phyloP scores from a whole-genome alignment of 768 basidiomycete genomes.

The Mycena rosella region DNA sequence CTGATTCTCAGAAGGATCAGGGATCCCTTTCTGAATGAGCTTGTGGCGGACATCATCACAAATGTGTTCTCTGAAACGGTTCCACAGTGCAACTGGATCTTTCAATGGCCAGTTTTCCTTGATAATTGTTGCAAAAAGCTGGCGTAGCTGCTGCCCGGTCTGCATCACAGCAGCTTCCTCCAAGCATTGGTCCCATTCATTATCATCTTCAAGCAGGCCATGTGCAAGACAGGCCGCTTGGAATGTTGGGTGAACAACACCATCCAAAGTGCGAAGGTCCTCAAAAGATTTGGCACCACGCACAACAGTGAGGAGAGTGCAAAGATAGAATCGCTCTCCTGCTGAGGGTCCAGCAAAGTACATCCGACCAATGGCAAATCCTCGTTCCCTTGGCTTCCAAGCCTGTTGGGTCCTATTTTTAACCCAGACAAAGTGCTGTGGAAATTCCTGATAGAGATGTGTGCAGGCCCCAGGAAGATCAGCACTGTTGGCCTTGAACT shows the following conservation, averaged over 20 bases:
- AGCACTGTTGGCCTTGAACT: constrained; percentile 39
- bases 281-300: constrained; percentile 47
- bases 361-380: constrained; percentile 17
- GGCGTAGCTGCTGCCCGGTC: too few species aligned
- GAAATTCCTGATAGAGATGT: constrained; percentile 42
- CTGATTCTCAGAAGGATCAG: too few species aligned
- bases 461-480: constrained; percentile 16
- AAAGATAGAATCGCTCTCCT: too few species aligned
- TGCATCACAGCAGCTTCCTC: too few species aligned
- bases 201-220: too few species aligned
- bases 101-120: constrained; percentile 39
- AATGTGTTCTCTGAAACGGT: constrained; percentile 28
- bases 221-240: constrained; percentile 58
- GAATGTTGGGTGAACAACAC: constrained; percentile 48
- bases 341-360: too few species aligned
- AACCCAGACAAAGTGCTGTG: constrained; percentile 43
- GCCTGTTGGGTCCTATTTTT: background rate
- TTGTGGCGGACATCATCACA: too few species aligned
- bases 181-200: too few species aligned
- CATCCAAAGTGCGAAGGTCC: constrained; percentile 44
- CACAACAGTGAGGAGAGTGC: too few species aligned
- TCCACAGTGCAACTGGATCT: constrained; percentile 13
- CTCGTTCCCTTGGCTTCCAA: constrained; percentile 11
- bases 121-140: too few species aligned
- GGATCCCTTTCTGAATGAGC: too few species aligned